A percentile compares a stretch with the other conserved stretches of the same genome.
Conservation (phyloP, 495 filamentous ascomycete genomes). For the Cudoniella acicularis region DNA sequence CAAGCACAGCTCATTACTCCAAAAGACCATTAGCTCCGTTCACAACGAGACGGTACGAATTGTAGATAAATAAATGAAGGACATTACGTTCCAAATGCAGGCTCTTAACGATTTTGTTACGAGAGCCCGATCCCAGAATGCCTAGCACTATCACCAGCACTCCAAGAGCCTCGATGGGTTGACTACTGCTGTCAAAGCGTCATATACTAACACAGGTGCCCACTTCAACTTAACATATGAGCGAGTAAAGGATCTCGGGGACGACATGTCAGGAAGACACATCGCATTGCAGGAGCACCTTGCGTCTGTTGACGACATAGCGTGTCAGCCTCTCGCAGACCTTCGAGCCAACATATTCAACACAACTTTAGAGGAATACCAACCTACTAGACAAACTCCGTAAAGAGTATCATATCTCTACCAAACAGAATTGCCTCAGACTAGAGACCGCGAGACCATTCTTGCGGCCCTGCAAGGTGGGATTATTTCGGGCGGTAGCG, state of each 20-base stretch:
- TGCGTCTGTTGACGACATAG: conserved; percentile 49
- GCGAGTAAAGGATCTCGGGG: conserved; percentile 58
- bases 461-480: no score
- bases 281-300: conserved; percentile 50
- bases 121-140: conserved; percentile 78
- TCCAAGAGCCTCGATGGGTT: conserved; percentile 56
- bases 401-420: conserved; percentile 72
- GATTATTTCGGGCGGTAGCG: no score
- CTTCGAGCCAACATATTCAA: conserved; percentile 61
- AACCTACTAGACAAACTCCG: conserved; percentile 80
- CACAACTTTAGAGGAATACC: conserved; percentile 69
- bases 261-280: conserved; percentile 56
- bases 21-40: conserved; percentile 76
- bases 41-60: conserved; percentile 89
- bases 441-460: no score
- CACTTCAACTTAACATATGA: conserved; percentile 60
- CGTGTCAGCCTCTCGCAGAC: conserved; percentile 63
- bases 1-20: conserved; percentile 73
- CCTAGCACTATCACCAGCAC: conserved; percentile 65
- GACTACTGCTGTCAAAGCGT: conserved; percentile 59
- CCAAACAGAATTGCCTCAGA: conserved; percentile 70
- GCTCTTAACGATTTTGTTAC: conserved; percentile 87
- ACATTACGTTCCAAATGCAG: conserved; percentile 81
- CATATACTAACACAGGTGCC: conserved; percentile 62
- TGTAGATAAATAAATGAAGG: conserved; percentile 81